These are phyloP conservation scores for Epichloe glyceriae DNA, from an alignment of 2,329 filamentous ascomycete species.

Conservation along the genomic window DNA sequence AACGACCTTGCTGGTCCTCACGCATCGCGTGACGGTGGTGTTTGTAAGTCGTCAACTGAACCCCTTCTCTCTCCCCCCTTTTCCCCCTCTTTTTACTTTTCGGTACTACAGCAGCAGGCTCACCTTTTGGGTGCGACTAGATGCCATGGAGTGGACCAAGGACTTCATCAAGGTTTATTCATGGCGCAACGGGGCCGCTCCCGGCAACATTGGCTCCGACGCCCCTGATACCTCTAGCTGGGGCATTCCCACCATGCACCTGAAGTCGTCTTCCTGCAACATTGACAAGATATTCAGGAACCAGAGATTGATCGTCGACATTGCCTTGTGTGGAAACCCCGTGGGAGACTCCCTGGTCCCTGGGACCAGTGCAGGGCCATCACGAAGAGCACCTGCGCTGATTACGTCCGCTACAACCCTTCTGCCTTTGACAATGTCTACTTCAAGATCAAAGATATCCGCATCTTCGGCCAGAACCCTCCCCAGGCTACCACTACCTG, in stretches of 20 bases:
- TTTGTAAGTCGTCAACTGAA: conserved; percentile 23
- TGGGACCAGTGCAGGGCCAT: conserved; percentile 12
- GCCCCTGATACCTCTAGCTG: conserved; percentile 50
- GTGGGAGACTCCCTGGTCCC: conserved; percentile 21
- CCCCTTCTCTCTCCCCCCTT: too few relatives aligned
- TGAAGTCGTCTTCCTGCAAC: conserved; percentile 47
- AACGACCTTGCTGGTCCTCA: conserved; percentile 26
- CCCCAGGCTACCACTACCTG: conserved; percentile 7
- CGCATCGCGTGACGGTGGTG: conserved; percentile 24
- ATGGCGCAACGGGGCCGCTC: conserved; percentile 20
- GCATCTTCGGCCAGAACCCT: conserved; percentile 14
- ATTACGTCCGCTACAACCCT: conserved; percentile 25
- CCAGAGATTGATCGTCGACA: conserved; percentile 63
- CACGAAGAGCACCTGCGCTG: conserved; percentile 18
- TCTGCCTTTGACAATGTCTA: conserved; percentile 22
- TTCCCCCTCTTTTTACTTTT: conserved; percentile 17
- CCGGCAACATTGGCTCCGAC: conserved; percentile 22
- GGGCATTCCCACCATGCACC: conserved; percentile 50
- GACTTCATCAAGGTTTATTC: conserved; percentile 29
- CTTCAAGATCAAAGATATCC: conserved; percentile 34
- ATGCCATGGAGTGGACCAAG: conserved; percentile 29
- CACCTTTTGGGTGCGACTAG: conserved; percentile 11
- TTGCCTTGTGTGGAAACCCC: conserved; percentile 61
- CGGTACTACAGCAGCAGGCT: not conserved
- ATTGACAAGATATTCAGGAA: conserved; percentile 49